Conservation (phyloP, 129 eudicot genomes). For the Saussurea involucrata region DNA sequence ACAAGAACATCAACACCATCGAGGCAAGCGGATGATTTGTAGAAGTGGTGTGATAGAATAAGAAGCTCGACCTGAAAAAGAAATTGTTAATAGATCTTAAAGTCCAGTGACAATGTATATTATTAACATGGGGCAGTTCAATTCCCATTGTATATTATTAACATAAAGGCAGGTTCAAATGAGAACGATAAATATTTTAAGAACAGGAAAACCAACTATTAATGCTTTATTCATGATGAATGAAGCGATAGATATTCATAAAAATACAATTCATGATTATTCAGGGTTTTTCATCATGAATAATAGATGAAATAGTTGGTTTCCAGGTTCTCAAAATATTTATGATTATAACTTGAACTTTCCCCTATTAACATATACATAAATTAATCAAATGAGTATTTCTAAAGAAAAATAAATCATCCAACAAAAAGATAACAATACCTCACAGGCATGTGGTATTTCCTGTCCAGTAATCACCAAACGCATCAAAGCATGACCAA, state of each 20-base stretch:
- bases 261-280: background rate
- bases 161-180: background rate
- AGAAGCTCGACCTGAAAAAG: slow-evolving; percentile 90
- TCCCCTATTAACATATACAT: background rate
- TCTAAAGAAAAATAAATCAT: background rate
- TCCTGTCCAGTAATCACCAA: slow-evolving; percentile 96
- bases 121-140: background rate
- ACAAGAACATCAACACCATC: slow-evolving; percentile 99
- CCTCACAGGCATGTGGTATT: slow-evolving; percentile 99
- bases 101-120: background rate
- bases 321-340: background rate
- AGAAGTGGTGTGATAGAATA: slow-evolving; percentile 96
- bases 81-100: background rate
- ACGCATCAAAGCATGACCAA: slow-evolving; percentile 97
- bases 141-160: background rate
- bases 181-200: background rate
- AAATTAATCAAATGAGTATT: background rate
- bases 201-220: background rate
- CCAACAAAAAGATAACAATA: slow-evolving; percentile 21
- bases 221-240: background rate
- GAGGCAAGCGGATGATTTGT: slow-evolving; percentile 93
- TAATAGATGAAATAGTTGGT: background rate
- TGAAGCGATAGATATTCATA: background rate
- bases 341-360: background rate
- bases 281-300: background rate